Evolutionary conservation across 73 alveolate species (phyloP).

Genomic region (Stentor roeselii): DNA sequence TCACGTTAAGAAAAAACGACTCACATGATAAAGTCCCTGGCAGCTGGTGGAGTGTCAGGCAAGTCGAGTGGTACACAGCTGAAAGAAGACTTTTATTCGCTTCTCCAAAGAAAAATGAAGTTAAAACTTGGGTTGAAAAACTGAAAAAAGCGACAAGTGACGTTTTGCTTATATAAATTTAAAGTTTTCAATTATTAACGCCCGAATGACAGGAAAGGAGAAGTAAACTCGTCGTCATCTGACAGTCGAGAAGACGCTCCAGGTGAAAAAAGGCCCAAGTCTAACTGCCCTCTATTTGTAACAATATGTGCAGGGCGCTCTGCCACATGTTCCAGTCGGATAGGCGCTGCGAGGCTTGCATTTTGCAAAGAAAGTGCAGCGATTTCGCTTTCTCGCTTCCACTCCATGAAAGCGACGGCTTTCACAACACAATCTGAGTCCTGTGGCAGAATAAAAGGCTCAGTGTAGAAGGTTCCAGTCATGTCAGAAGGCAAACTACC

Average conservation of each 20-base stretch:
- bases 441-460: background rate
- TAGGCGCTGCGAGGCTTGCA: background rate
- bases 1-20: background rate
- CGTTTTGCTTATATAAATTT: no score
- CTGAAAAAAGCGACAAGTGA: no score
- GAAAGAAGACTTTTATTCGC: conserved; percentile 7
- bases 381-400: background rate
- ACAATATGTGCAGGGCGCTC: background rate
- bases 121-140: background rate
- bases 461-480: background rate
- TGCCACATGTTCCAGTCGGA: background rate
- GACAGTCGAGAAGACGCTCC: background rate
- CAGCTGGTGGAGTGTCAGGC: conserved; percentile 2
- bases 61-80: conserved; percentile 21
- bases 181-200: no score
- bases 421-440: background rate
- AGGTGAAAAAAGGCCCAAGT: background rate
- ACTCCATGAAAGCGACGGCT: background rate
- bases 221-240: background rate
- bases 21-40: background rate
- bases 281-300: background rate
- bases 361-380: background rate
- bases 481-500: background rate
- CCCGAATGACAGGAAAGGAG: no score
- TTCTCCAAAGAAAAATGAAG: background rate